Evolutionary conservation across 2,329 filamentous ascomycete species (phyloP).

Genomic region (Harringtonia aguacate): DNA sequence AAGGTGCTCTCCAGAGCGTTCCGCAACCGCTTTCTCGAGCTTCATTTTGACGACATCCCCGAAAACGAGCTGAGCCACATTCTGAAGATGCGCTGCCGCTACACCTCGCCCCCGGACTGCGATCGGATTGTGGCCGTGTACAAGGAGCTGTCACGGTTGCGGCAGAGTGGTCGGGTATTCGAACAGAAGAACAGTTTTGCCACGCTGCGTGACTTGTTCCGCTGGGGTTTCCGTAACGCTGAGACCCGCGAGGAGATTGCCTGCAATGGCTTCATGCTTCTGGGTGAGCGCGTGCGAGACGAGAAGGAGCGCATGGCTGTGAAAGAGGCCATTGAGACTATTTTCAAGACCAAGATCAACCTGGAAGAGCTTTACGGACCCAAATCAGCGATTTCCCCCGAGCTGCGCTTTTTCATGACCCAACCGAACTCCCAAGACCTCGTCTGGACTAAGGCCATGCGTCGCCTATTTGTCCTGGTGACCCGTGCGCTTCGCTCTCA

Average conservation of each 20-base stretch:
- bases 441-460: conserved; percentile 95
- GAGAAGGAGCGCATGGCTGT: conserved; percentile 76
- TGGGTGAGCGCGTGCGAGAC: conserved; percentile 91
- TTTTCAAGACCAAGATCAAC: conserved; percentile 80
- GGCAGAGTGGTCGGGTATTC: conserved; percentile 84
- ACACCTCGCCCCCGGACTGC: conserved; percentile 82
- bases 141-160: conserved; percentile 76
- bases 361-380: conserved; percentile 61
- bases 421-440: too few species aligned
- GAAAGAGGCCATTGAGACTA: conserved; percentile 76
- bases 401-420: too few species aligned
- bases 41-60: conserved; percentile 97
- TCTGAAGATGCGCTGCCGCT: conserved; percentile 75
- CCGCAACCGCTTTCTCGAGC: conserved; percentile 88
- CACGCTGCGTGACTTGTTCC: conserved; percentile 87
- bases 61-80: conserved; percentile 90
- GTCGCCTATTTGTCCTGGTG: conserved; percentile 82
- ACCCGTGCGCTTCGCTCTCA: conserved; percentile 76
- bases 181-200: conserved; percentile 98
- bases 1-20: conserved; percentile 92
- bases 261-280: conserved; percentile 87
- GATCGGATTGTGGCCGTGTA: conserved; percentile 88
- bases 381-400: too few species aligned
- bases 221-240: conserved; percentile 81
- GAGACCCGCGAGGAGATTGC: conserved; percentile 84